phyloP scores from a whole-genome alignment of 345 rosid species.

The Adansonia digitata region DNA sequence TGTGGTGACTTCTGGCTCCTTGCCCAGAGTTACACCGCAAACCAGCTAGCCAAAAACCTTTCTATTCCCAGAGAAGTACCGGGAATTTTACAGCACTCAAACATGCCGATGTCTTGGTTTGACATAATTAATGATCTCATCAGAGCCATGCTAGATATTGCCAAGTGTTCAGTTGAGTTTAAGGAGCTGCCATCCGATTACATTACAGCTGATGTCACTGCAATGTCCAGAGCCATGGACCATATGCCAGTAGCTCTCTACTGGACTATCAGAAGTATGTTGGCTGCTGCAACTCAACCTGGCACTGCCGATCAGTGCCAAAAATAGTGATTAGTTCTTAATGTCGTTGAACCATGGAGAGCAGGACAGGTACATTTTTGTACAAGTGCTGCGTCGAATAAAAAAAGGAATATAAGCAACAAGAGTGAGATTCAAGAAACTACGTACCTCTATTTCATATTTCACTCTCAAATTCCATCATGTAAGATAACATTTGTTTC shows the following conservation, averaged over 20 bases:
- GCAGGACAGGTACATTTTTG: too few species aligned
- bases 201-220: slow-evolving; percentile 36
- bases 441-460: too few species aligned
- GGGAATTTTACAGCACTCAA: slow-evolving; percentile 43
- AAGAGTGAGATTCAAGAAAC: too few species aligned
- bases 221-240: slow-evolving; percentile 29
- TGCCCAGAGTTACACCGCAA: slow-evolving; percentile 54
- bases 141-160: slow-evolving; percentile 55
- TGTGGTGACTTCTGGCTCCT: slow-evolving; percentile 84
- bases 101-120: slow-evolving; percentile 43
- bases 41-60: slow-evolving; percentile 73
- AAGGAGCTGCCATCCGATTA: slow-evolving; percentile 59
- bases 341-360: too few species aligned
- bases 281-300: slow-evolving; percentile 63
- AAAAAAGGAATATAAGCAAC: too few species aligned
- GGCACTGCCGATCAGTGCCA: too few species aligned
- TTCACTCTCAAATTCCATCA: too few species aligned
- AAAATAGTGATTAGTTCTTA: too few species aligned
- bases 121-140: slow-evolving; percentile 47
- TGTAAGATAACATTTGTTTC: too few species aligned
- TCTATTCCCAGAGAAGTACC: slow-evolving; percentile 74
- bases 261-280: slow-evolving; percentile 68
- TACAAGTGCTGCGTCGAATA: too few species aligned
- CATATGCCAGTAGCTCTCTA: slow-evolving; percentile 69
- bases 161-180: slow-evolving; percentile 49